Base-by-base conservation (phyloP, 805 yeast genomes). In the Grigorovia yakushimaensis region DNA sequence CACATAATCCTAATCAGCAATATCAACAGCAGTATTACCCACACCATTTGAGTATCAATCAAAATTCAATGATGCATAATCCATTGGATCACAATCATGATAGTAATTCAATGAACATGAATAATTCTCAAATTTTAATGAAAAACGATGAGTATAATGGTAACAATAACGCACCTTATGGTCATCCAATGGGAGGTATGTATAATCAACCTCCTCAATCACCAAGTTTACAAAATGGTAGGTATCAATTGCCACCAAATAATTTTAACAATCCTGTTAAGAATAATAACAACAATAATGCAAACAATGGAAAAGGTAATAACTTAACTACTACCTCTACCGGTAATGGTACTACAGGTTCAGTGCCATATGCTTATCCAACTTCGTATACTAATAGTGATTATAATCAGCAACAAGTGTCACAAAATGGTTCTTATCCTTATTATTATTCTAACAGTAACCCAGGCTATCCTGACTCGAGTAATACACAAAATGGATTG, bases 221-320 rank as follows among this genome's bases (percentile, higher is more conserved):
- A 9, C 48, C 51, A 10, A 45, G 39, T n/a, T 37, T 45, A 3
- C 51, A 51, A 19, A 42, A 23, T 19, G 22, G 11, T n/a, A 51
- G 51, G 30, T 43, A 47, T 39, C 45, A 39, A 36, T 43, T 44
- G 15, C 19, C 27, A 5, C 47, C 43, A 23, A 30, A 40, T 18
- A 44, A 47, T 41, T 18, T 39, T 24, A 46, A 45, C 30, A 37
- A 44, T n/a, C 37, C 51, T 27, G 42, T 22, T 59, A 50, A 47
- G 53, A 49, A 36, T 54, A 51, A 15, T 58, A 52, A 23, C 57
- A 51, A 41, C 49, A 45, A 30, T 41, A 47, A 30, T 8, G 8
- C 39, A 17, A 20, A 15, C 15, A 33, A 15, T 33, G 19, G 23
- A 47, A 46, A n/a, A 18, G 24, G 20, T 20, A 23, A 20, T 41